phyloP scores from a whole-genome alignment of 2,329 filamentous ascomycete species.

The Aspergillus versicolor region DNA sequence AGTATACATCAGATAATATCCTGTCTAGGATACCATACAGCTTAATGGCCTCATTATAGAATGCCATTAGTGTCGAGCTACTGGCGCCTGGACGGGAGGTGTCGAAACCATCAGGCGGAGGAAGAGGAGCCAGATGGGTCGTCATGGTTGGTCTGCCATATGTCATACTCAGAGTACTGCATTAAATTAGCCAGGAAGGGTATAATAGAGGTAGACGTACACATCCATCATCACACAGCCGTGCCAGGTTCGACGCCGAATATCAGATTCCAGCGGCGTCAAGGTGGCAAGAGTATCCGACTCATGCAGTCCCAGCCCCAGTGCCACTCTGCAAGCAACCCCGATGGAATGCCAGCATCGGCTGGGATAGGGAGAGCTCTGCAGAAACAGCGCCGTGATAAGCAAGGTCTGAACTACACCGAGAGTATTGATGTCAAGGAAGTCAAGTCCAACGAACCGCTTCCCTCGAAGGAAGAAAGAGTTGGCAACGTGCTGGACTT shows the following conservation, averaged over 20 bases:
- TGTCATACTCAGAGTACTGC: constrained; percentile 41
- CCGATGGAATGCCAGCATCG: constrained; percentile 47
- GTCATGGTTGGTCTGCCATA: constrained; percentile 37
- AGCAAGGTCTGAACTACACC: constrained; percentile 45
- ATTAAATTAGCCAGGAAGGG: background rate
- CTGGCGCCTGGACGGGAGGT: constrained; percentile 1
- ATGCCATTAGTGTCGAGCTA: constrained; percentile 22
- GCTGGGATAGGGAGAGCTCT: constrained; percentile 42
- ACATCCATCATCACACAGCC: constrained; percentile 42
- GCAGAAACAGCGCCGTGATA: constrained; percentile 40
- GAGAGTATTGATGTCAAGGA: constrained; percentile 40
- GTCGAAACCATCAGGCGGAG: constrained; percentile 19
- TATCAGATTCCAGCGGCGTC: constrained; percentile 36
- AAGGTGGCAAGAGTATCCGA: constrained; percentile 17
- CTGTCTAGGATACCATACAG: constrained; percentile 32
- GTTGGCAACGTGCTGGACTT: constrained; percentile 29
- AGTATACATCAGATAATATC: constrained; percentile 37
- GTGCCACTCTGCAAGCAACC: constrained; percentile 42
- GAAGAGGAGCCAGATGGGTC: constrained; percentile 26
- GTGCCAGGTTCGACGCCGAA: constrained; percentile 40
- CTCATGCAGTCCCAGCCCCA: constrained; percentile 44
- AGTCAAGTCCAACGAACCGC: constrained; percentile 36
- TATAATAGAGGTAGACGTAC: constrained; percentile 20
- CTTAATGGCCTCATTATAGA: constrained; percentile 28
- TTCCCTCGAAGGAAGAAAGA: constrained; percentile 38